Evolutionary conservation across 257 asterid genomes (phyloP).

Genomic region (Prunella vulgaris): DNA sequence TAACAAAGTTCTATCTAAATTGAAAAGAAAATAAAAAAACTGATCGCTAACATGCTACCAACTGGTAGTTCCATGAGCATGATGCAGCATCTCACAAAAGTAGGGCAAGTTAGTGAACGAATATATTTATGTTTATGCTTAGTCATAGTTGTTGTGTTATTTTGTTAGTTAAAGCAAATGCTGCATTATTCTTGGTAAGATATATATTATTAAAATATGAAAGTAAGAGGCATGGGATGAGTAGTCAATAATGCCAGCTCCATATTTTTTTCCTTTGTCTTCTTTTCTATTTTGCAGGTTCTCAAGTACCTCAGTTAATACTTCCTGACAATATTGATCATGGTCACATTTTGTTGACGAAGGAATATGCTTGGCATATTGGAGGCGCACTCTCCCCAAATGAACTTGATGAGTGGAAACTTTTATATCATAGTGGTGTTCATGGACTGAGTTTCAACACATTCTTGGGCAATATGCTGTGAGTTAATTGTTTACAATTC

Average conservation of each 20-base stretch:
- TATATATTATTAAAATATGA: not conserved
- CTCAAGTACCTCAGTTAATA: conserved; percentile 59
- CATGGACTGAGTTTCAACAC: conserved; percentile 90
- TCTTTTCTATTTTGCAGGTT: conserved; percentile 44
- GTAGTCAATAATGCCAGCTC: not conserved
- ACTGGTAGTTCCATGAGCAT: not conserved
- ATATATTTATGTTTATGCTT: not conserved
- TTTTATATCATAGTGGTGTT: conserved; percentile 71
- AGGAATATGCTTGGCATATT: conserved; percentile 89
- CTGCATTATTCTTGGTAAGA: not conserved
- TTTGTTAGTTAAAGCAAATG: not conserved
- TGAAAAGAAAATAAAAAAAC: not conserved
- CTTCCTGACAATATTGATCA: conserved; percentile 41
- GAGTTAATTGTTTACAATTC: conserved; percentile 33
- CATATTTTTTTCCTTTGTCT: not conserved
- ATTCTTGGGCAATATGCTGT: conserved; percentile 75
- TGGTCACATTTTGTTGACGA: conserved; percentile 52
- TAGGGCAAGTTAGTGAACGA: not conserved
- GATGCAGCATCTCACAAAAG: not conserved
- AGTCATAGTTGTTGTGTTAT: not conserved
- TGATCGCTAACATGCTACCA: not conserved
- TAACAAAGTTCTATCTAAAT: not conserved
- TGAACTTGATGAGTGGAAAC: conserved; percentile 80
- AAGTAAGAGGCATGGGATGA: conserved; percentile 1
- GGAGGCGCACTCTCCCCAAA: conserved; percentile 69